Evolutionary conservation across 257 asterid species (phyloP).

Genomic region (Leonotis leonurus): DNA sequence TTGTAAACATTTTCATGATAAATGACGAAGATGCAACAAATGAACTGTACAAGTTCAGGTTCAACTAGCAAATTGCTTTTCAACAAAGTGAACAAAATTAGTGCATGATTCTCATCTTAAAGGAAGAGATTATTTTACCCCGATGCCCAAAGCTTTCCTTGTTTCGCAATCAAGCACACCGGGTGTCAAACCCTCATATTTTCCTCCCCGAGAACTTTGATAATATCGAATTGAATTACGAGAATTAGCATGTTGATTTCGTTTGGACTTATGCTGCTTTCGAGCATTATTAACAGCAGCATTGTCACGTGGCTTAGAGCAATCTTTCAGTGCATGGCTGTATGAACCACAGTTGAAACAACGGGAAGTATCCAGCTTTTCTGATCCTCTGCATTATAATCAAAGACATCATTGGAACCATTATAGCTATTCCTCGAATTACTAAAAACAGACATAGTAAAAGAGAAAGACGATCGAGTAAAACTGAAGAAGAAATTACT

Average conservation of each 20-base stretch:
- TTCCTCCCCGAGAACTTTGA: slow-evolving; percentile 72
- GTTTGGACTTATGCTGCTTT: slow-evolving; percentile 58
- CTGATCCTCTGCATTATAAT: slow-evolving; percentile 44
- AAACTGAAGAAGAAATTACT: background rate
- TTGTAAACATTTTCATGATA: background rate
- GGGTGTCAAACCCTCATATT: slow-evolving; percentile 80
- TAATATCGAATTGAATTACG: slow-evolving; percentile 77
- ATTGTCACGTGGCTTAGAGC: slow-evolving; percentile 85
- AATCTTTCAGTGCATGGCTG: slow-evolving; percentile 80
- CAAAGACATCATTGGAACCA: slow-evolving; percentile 18
- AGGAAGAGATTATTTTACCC: slow-evolving; percentile 46
- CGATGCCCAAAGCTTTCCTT: slow-evolving; percentile 69
- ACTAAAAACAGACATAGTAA: background rate
- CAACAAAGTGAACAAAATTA: no score
- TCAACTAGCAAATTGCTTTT: no score
- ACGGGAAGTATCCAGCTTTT: slow-evolving; percentile 53
- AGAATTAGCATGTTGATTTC: slow-evolving; percentile 50
- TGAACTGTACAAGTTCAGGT: no score
- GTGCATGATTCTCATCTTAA: slow-evolving; percentile 1
- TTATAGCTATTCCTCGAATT: background rate
- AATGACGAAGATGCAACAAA: background rate
- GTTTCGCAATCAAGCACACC: slow-evolving; percentile 89
- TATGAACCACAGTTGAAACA: slow-evolving; percentile 96
- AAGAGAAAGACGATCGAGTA: background rate
- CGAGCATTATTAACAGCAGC: slow-evolving; percentile 84